phyloP scores from a whole-genome alignment of 2,329 filamentous ascomycete species.

The Claviceps spartinae region DNA sequence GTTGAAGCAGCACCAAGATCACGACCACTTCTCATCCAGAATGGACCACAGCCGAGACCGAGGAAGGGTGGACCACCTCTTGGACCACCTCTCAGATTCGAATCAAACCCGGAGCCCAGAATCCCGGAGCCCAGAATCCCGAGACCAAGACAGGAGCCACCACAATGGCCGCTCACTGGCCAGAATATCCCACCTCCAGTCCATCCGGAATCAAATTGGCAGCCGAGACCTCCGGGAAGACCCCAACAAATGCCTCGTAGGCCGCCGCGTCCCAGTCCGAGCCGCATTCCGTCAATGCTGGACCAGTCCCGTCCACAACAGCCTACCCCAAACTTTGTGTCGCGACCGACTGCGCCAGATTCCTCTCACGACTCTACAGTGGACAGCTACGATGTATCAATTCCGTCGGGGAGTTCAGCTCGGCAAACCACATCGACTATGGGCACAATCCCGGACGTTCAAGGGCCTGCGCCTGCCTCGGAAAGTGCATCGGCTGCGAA shows the following conservation, averaged over 20 bases:
- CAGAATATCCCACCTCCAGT: constrained; percentile 22
- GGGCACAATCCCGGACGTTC: constrained; percentile 47
- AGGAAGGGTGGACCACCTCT: constrained; percentile 10
- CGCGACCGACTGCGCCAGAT: constrained; percentile 19
- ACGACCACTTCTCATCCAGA: constrained; percentile 2
- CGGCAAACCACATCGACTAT: constrained; percentile 39
- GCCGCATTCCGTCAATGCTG: constrained; percentile 43
- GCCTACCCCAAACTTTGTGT: constrained; percentile 36
- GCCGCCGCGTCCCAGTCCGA: constrained; percentile 46
- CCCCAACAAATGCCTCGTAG: constrained; percentile 38
- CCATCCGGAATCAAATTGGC: constrained; percentile 25
- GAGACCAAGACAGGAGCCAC: constrained; percentile 35
- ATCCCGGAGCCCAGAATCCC: constrained; percentile 37
- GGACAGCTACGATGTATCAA: constrained; percentile 25
- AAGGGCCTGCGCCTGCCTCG: constrained; percentile 29
- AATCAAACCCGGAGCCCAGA: constrained; percentile 10
- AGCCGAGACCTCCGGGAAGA: constrained; percentile 36
- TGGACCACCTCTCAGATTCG: constrained; percentile 10
- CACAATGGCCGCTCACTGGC: constrained; percentile 40
- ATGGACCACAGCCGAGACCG: constrained; percentile 7
- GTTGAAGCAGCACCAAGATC: not conserved
- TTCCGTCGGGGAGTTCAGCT: constrained; percentile 34
- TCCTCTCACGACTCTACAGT: constrained; percentile 16
- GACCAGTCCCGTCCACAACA: constrained; percentile 43
- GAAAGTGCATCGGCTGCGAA: constrained; percentile 13